Conservation (phyloP, 257 asterid species). For the Verbena officinalis region DNA sequence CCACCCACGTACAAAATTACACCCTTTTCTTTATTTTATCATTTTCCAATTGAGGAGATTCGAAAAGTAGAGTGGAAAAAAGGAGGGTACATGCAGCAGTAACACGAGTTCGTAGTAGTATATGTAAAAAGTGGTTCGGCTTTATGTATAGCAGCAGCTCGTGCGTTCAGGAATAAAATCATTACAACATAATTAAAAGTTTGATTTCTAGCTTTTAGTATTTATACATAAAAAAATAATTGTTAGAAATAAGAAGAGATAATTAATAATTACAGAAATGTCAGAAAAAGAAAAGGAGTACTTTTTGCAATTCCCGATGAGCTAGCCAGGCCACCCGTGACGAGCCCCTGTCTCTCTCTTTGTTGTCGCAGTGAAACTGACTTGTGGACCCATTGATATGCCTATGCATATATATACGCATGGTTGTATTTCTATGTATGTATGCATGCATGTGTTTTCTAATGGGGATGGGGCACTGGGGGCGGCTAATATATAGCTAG, state of each 20-base stretch:
- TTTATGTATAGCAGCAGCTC: slow-evolving; percentile 43
- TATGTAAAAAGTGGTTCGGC: slow-evolving; percentile 55
- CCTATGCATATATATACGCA: not conserved
- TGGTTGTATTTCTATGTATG: not conserved
- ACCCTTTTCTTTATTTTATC: not conserved
- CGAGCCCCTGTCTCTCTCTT: slow-evolving; percentile 30
- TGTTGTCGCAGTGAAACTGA: slow-evolving; percentile 35
- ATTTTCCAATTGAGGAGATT: slow-evolving; percentile 28
- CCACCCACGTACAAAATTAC: not conserved
- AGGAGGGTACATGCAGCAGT: slow-evolving; percentile 16
- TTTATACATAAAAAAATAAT: not conserved
- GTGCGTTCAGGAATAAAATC: slow-evolving; percentile 55
- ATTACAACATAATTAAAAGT: slow-evolving; percentile 62
- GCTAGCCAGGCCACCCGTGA: slow-evolving; percentile 45
- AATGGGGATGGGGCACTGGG: too few relatives aligned
- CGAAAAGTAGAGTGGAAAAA: slow-evolving; percentile 31
- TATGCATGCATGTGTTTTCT: not conserved
- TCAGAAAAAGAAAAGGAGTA: slow-evolving; percentile 35
- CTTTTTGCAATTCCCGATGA: slow-evolving; percentile 57
- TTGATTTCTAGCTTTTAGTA: slow-evolving; percentile 16
- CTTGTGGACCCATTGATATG: slow-evolving; percentile 41
- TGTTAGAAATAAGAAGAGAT: not conserved
- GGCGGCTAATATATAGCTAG: too few relatives aligned
- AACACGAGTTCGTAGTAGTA: slow-evolving; percentile 10
- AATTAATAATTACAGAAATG: slow-evolving; percentile 22